Evolutionary conservation across 2,329 filamentous ascomycete species (phyloP).

Genomic region (Fusarium aywerte): DNA sequence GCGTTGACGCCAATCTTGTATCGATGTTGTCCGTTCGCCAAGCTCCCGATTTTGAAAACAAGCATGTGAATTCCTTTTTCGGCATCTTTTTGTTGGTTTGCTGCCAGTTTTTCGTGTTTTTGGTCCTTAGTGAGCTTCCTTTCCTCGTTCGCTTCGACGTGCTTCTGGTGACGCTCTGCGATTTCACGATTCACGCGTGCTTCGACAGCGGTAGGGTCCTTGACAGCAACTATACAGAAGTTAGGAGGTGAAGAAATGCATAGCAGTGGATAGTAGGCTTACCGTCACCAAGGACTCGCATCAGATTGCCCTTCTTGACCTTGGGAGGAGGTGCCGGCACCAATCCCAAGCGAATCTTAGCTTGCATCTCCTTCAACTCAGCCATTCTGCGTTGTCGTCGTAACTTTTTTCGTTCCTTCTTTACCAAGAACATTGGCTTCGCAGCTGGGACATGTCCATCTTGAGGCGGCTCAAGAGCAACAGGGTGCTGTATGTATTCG

Average conservation of each 20-base stretch:
- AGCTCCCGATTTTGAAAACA: conserved; percentile 87
- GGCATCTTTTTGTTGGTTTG: conserved; percentile 88
- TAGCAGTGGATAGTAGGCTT: conserved; percentile 54
- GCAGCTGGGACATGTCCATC: conserved; percentile 81
- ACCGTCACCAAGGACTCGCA: conserved; percentile 90
- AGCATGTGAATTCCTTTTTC: conserved; percentile 85
- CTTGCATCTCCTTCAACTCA: conserved; percentile 94
- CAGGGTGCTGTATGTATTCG: conserved; percentile 90
- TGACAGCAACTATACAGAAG: conserved; percentile 68
- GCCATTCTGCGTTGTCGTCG: conserved; percentile 90
- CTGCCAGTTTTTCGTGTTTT: conserved; percentile 81
- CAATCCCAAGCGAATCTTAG: conserved; percentile 91
- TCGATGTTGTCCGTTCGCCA: conserved; percentile 92
- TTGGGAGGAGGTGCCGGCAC: conserved; percentile 92
- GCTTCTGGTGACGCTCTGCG: conserved; percentile 81
- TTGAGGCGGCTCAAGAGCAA: conserved; percentile 89
- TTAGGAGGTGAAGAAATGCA: conserved; percentile 32
- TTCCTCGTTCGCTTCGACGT: conserved; percentile 82
- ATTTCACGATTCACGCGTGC: conserved; percentile 94
- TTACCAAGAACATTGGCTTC: conserved; percentile 92
- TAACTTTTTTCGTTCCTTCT: conserved; percentile 90
- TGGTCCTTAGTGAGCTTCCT: conserved; percentile 91
- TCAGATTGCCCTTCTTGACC: conserved; percentile 96
- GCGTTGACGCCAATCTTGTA: conserved; percentile 95
- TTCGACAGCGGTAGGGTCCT: conserved; percentile 97